A percentile compares a stretch with the other conserved stretches of the same genome.
Evolutionary conservation across 139 green algal species (phyloP).

Genomic region (Monoraphidium neglectum): DNA sequence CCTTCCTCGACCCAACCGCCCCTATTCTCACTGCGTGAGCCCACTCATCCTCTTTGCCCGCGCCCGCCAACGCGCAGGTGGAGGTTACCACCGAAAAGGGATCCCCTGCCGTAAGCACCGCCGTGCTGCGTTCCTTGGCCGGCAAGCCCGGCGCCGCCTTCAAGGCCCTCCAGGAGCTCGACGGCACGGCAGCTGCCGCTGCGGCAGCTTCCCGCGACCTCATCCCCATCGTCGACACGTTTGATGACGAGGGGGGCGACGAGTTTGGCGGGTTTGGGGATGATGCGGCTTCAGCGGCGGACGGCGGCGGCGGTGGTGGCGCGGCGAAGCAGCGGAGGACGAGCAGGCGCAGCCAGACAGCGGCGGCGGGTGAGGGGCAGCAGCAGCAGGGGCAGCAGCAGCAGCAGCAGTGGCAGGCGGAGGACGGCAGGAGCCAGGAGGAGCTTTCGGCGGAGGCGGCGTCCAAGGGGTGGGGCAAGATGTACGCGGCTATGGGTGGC

Average conservation of each 20-base stretch:
- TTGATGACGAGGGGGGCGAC: slow-evolving; percentile 16
- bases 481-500: slow-evolving; percentile 80
- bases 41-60: no score
- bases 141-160: slow-evolving; percentile 81
- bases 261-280: not conserved
- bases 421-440: not conserved
- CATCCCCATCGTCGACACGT: not conserved
- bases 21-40: no score
- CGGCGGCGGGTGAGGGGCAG: no score
- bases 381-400: no score
- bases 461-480: slow-evolving; percentile 66
- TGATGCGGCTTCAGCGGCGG: not conserved
- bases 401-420: no score
- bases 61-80: not conserved
- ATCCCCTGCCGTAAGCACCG: slow-evolving; percentile 51
- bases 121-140: slow-evolving; percentile 67
- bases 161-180: slow-evolving; percentile 60
- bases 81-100: slow-evolving; percentile 27
- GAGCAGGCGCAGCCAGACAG: not conserved
- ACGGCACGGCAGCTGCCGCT: slow-evolving; percentile 6
- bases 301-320: not conserved
- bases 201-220: no score
- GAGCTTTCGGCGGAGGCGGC: slow-evolving; percentile 43
- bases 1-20: no score
- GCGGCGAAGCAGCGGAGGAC: not conserved